Percentiles rank a stretch among this genome's conserved stretches.
These are phyloP conservation scores for Lagerstroemia speciosa DNA, from an alignment of 345 rosid species.

Conservation along the genomic window DNA sequence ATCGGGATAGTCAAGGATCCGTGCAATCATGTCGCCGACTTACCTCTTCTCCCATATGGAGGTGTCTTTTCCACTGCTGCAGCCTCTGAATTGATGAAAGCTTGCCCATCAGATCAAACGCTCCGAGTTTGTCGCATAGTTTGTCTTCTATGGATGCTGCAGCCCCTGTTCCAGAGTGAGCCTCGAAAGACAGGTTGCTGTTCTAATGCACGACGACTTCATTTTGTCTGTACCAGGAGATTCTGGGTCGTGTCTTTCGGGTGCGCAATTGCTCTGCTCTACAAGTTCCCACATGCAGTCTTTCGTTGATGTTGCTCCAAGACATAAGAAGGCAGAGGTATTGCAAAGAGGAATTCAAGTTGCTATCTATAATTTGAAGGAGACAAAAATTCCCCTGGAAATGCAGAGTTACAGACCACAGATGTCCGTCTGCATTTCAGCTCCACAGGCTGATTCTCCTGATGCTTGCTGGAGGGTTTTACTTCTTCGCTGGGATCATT, in stretches of 20 bases:
- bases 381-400: constrained; percentile 37
- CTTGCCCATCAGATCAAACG: constrained; percentile 74
- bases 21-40: constrained; percentile 47
- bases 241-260: constrained; percentile 88
- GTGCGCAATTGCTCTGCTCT: constrained; percentile 27
- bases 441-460: constrained; percentile 69
- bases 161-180: not conserved
- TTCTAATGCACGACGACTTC: constrained; percentile 88
- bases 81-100: constrained; percentile 71
- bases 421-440: too few relatives aligned
- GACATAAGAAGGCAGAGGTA: constrained; percentile 77
- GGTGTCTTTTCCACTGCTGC: constrained; percentile 79
- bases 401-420: not conserved
- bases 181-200: constrained; percentile 84
- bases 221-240: constrained; percentile 76
- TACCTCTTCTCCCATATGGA: constrained; percentile 68
- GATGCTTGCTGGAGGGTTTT: constrained; percentile 69
- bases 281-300: not conserved
- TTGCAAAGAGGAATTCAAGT: constrained; percentile 71
- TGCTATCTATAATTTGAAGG: constrained; percentile 57
- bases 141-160: not conserved
- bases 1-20: constrained; percentile 25
- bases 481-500: constrained; percentile 57
- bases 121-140: constrained; percentile 35
- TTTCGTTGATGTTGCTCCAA: constrained; percentile 87